These are phyloP conservation scores for Anthoceros angustus DNA, from an alignment of 225 moss, liverwort and hornwort genomes.

Conservation along the genomic window DNA sequence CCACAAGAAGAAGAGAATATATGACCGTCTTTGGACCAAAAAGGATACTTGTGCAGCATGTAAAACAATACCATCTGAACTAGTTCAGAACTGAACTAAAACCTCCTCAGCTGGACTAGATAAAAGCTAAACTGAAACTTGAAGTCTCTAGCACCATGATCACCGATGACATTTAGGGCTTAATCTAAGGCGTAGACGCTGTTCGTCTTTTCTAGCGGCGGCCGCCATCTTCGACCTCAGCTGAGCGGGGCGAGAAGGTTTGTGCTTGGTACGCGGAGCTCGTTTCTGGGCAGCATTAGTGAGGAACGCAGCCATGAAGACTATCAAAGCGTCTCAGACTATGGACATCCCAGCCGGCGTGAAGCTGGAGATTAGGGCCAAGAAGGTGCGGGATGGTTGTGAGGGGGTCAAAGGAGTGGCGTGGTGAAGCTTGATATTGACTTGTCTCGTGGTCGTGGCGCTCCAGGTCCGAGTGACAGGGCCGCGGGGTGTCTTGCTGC, in stretches of 20 bases:
- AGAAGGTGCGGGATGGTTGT: conserved; percentile 9
- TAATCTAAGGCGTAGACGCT: too few relatives aligned
- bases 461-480: conserved; percentile 23
- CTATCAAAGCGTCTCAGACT: conserved; percentile 35
- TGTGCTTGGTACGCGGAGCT: neutral
- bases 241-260: neutral
- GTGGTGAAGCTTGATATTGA: neutral
- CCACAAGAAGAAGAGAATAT: too few relatives aligned
- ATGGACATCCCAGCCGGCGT: conserved; percentile 58
- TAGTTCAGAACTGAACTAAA: too few relatives aligned
- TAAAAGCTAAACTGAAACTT: too few relatives aligned
- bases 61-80: too few relatives aligned
- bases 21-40: too few relatives aligned
- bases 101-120: too few relatives aligned
- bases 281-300: neutral
- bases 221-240: neutral
- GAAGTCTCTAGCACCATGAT: too few relatives aligned
- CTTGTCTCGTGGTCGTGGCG: conserved; percentile 20
- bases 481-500: conserved; percentile 12
- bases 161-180: too few relatives aligned
- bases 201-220: too few relatives aligned
- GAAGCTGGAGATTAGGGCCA: conserved; percentile 54
- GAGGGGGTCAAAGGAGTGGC: neutral
- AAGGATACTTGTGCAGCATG: too few relatives aligned
- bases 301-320: conserved; percentile 31